phyloP scores from a whole-genome alignment of 176 grass and related monocot genomes.

The Pontederia crassipes region DNA sequence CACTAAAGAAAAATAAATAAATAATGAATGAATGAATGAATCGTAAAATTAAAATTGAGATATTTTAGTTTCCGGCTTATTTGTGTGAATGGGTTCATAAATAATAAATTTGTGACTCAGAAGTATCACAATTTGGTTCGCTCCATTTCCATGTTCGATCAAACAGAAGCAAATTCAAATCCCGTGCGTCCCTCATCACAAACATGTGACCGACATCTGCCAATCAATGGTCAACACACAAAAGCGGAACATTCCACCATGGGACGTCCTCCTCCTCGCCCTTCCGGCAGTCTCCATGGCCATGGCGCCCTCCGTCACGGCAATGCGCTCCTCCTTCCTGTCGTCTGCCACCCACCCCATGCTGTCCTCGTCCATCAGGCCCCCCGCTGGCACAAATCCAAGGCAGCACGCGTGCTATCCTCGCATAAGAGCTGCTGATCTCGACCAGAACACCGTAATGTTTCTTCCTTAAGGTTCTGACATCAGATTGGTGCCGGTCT shows the following conservation, averaged over 20 bases:
- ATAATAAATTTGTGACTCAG: no score
- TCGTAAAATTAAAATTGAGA: no score
- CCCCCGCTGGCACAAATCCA: constrained; percentile 4
- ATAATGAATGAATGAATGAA: no score
- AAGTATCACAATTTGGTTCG: no score
- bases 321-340: constrained; percentile 41
- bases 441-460: constrained; percentile 88
- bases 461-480: neutral
- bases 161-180: no score
- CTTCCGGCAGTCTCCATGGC: constrained; percentile 30
- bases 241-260: neutral
- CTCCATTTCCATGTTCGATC: no score
- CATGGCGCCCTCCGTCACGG: constrained; percentile 22
- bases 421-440: constrained; percentile 60
- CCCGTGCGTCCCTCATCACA: neutral
- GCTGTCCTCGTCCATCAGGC: constrained; percentile 6
- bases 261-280: neutral
- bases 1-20: no score
- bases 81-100: no score
- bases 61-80: no score
- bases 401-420: constrained; percentile 20
- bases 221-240: neutral
- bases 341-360: constrained; percentile 14
- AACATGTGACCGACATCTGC: neutral
- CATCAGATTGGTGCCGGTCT: neutral